Evolutionary conservation across 1,284 basidiomycete species (phyloP).

Genomic region (Albatrellus sp.): DNA sequence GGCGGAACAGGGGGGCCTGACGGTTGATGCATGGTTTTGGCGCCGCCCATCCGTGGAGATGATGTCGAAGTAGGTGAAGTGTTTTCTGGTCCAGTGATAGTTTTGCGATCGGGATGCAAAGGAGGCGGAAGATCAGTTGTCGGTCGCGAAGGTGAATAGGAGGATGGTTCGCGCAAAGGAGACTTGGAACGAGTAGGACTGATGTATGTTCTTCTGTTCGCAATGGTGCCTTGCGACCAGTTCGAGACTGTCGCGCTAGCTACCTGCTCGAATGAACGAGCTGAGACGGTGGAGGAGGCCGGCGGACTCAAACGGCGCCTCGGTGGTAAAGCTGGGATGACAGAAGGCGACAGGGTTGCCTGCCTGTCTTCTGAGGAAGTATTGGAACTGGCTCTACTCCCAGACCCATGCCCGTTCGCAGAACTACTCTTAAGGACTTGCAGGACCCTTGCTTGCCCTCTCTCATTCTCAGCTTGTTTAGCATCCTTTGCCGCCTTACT

Average conservation of each 20-base stretch:
- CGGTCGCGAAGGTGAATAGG: slow-evolving; percentile 11
- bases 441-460: slow-evolving; percentile 59
- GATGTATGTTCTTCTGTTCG: neutral
- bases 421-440: slow-evolving; percentile 43
- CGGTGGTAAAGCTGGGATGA: slow-evolving; percentile 20
- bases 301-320: slow-evolving; percentile 19
- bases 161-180: slow-evolving; percentile 4
- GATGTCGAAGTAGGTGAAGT: slow-evolving; percentile 13
- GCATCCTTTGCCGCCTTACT: slow-evolving; percentile 54
- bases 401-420: neutral
- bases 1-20: slow-evolving; percentile 31
- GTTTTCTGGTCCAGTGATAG: slow-evolving; percentile 7
- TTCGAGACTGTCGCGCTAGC: slow-evolving; percentile 22
- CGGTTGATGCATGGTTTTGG: slow-evolving; percentile 42
- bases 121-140: slow-evolving; percentile 24
- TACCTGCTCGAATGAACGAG: slow-evolving; percentile 27
- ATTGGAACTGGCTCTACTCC: slow-evolving; percentile 13
- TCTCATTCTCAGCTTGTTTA: slow-evolving; percentile 51
- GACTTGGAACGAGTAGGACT: slow-evolving; percentile 4
- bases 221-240: neutral
- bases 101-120: slow-evolving; percentile 44
- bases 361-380: slow-evolving; percentile 10
- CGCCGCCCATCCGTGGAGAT: slow-evolving; percentile 32
- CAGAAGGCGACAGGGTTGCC: neutral
- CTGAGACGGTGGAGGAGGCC: slow-evolving; percentile 20